Conservation (phyloP, 371 early-diverging fungal species). For the Actinomortierella wolfii region DNA sequence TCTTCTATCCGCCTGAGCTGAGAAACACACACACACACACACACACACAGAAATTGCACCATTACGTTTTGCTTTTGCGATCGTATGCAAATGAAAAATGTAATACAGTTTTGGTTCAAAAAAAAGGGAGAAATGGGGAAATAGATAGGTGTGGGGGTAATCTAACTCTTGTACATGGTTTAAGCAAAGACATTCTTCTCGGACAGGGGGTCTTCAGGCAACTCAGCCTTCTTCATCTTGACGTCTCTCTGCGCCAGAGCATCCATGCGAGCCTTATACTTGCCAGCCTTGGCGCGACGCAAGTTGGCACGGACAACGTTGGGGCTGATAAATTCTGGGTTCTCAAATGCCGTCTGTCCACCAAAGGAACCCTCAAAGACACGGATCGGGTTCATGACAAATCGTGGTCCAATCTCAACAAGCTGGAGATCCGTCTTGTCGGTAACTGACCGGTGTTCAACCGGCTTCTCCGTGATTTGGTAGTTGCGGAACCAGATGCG, state of each 20-base stretch:
- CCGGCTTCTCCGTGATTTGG: slow-evolving; percentile 72
- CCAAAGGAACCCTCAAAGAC: slow-evolving; percentile 95
- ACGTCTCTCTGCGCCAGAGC: slow-evolving; percentile 52
- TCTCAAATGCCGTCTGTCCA: slow-evolving; percentile 90
- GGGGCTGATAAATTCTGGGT: slow-evolving; percentile 86
- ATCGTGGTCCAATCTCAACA: slow-evolving; percentile 98
- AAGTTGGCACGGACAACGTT: slow-evolving; percentile 55
- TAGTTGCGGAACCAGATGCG: slow-evolving; percentile 96
- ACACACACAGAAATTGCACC: too few relatives aligned
- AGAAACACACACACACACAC: too few relatives aligned
- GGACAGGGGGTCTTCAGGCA: slow-evolving; percentile 58
- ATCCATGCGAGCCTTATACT: slow-evolving; percentile 57
- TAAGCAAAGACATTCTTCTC: slow-evolving; percentile 62
- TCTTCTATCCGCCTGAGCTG: too few relatives aligned
- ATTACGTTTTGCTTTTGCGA: too few relatives aligned
- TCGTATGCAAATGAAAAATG: too few relatives aligned
- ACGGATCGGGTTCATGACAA: slow-evolving; percentile 89
- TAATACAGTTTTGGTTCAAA: too few relatives aligned
- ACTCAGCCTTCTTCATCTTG: slow-evolving; percentile 54
- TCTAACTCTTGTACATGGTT: too few relatives aligned
- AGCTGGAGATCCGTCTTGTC: slow-evolving; percentile 79
- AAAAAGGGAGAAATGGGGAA: too few relatives aligned
- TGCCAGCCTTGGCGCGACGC: slow-evolving; percentile 59
- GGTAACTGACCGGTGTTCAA: slow-evolving; percentile 48
- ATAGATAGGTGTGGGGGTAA: too few relatives aligned